Evolutionary conservation across 2,329 filamentous ascomycete species (phyloP).

Genomic region (Talaromyces amestolkiae): DNA sequence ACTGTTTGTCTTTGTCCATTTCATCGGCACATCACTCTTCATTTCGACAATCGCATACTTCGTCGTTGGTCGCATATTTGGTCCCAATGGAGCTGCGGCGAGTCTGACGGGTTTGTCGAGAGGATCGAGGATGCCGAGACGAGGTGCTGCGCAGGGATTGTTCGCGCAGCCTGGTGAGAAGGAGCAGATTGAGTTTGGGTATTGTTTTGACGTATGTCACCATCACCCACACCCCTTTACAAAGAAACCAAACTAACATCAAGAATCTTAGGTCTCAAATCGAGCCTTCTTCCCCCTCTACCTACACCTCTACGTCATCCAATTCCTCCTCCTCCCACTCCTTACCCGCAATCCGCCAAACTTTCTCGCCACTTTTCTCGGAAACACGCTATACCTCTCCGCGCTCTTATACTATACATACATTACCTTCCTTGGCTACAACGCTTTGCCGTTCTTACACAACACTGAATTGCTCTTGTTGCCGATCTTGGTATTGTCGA

Average conservation of each 20-base stretch:
- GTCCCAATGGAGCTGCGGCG: conserved; percentile 49
- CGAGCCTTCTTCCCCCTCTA: conserved; percentile 67
- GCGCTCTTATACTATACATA: conserved; percentile 66
- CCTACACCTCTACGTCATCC: conserved; percentile 64
- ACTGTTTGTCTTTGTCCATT: conserved; percentile 56
- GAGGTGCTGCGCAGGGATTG: conserved; percentile 53
- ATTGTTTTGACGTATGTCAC: conserved; percentile 63
- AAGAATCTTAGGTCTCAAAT: conserved; percentile 53
- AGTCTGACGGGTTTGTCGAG: conserved; percentile 46
- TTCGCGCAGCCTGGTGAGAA: conserved; percentile 56
- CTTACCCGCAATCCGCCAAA: conserved; percentile 43
- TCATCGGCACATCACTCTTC: conserved; percentile 59
- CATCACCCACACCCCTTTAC: not conserved
- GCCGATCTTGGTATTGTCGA: conserved; percentile 58
- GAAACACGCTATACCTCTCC: conserved; percentile 65
- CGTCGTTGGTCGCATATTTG: conserved; percentile 60
- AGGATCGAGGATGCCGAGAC: conserved; percentile 46
- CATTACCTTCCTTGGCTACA: conserved; percentile 68
- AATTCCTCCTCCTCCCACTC: conserved; percentile 65
- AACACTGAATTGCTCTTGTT: conserved; percentile 65
- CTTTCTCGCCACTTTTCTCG: conserved; percentile 54
- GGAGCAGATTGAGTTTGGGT: conserved; percentile 66
- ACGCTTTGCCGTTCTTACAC: conserved; percentile 65
- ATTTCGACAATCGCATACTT: conserved; percentile 64
- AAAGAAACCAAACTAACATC: not conserved